Evolutionary conservation across 495 filamentous ascomycete genomes (phyloP), one percentile per base, ranked within the genome.

Genomic region (Daldinia grandis): DNA sequence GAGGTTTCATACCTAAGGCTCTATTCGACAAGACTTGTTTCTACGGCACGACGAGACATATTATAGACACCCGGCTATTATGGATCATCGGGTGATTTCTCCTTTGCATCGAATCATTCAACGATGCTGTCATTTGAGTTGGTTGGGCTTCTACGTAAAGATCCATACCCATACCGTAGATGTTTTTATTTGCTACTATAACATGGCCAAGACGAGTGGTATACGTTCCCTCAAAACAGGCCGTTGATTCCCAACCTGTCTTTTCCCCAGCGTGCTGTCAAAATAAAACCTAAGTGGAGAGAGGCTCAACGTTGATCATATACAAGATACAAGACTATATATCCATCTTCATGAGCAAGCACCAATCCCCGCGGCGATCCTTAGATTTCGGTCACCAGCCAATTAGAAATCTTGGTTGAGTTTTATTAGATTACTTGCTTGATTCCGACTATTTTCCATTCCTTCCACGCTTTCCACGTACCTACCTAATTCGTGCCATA

Each of bases 251-350:
- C 51, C n/a, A 31, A 55, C 51, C 51, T 14, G 7, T 55, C 51
- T 27, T 30, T 19, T 17, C 15, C 9, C 19, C 19, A 47, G 42
- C 42, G 42, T 47, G 42, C 27, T 21, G 27, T 55, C 28, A 33
- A 55, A 30, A 55, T 55, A 33, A 55, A 56, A 54, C 53, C 21
- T 44, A 33, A 55, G 15, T 37, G 30, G 58, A 47, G 15, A 71
- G 62, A 66, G 68, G 68, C 68, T 71, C 68, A 62, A 71, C 44
- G 62, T 58, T 66, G 67, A 65, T 70, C 61, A 49, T 59, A 53
- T 69, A 64, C 60, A 17, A 69, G 30, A 62, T 62, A 66, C 63
- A 59, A 65, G 21, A 19, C 14, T 28, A 28, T 49, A 49, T 59
- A 55, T n/a, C n/a, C 38, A 38, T 64, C 27, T 33, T 47, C 27